Conservation (phyloP, 805 yeast species). For the Ogataea degrootiae region DNA sequence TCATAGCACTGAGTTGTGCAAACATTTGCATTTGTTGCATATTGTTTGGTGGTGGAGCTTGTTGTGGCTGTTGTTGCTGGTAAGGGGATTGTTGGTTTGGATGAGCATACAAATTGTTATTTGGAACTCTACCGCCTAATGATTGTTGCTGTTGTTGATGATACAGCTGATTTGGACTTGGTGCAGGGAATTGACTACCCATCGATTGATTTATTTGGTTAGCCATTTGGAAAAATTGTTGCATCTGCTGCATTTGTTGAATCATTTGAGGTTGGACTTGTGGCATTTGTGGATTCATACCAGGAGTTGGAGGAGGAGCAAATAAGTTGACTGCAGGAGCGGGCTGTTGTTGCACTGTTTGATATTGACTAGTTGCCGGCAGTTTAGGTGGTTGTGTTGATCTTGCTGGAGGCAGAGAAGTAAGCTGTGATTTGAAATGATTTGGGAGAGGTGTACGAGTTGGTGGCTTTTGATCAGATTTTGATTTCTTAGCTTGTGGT, state of each 20-base stretch:
- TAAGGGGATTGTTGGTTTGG: not conserved
- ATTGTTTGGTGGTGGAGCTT: slow-evolving; percentile 17
- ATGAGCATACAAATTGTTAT: not conserved
- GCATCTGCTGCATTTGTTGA: slow-evolving; percentile 11
- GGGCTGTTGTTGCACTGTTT: slow-evolving; percentile 11
- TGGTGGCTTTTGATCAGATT: not conserved
- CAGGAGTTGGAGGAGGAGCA: slow-evolving; percentile 14
- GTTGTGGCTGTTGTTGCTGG: slow-evolving; percentile 24
- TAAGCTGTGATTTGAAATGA: slow-evolving; percentile 20
- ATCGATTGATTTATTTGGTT: not conserved
- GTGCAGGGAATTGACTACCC: not conserved
- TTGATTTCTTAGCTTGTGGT: slow-evolving; percentile 9
- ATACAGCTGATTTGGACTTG: not conserved
- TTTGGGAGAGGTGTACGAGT: slow-evolving; percentile 8
- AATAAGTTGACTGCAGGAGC: not conserved
- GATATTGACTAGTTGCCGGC: slow-evolving; percentile 7
- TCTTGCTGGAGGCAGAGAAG: slow-evolving; percentile 16
- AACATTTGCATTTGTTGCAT: not conserved
- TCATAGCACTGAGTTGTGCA: slow-evolving; percentile 2
- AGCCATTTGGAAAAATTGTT: slow-evolving; percentile 17
- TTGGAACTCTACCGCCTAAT: not conserved
- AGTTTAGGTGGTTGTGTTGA: slow-evolving; percentile 1
- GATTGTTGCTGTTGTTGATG: not conserved
- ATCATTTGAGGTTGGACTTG: slow-evolving; percentile 13
- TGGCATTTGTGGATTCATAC: slow-evolving; percentile 4